Percentiles rank a stretch among this genome's conserved stretches.
phyloP scores from a whole-genome alignment of 768 basidiomycete species.

The Leccinum ochraceum region DNA sequence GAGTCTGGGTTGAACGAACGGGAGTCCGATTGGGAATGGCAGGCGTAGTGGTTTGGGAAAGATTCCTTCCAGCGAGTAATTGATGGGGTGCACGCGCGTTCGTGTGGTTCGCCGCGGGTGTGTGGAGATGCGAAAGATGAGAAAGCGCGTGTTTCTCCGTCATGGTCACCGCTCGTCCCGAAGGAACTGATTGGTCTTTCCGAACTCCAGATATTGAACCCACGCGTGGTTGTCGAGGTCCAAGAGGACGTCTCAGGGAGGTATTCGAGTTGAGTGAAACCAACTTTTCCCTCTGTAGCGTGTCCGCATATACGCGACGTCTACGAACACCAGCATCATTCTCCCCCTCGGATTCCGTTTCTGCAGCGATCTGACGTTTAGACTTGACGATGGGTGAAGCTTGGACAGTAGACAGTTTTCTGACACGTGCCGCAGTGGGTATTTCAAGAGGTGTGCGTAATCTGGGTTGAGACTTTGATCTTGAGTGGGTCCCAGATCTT shows the following conservation, averaged over 20 bases:
- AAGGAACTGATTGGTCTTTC: conserved; percentile 7
- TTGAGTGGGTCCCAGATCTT: conserved; percentile 20
- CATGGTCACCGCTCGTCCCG: background rate
- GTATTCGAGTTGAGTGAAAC: conserved; percentile 24
- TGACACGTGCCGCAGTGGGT: conserved; percentile 10
- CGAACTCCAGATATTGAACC: background rate
- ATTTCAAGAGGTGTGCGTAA: conserved; percentile 16
- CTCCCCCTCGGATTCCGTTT: background rate
- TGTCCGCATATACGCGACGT: background rate
- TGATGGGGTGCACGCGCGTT: background rate
- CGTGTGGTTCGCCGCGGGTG: conserved; percentile 16
- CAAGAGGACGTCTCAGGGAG: conserved; percentile 25
- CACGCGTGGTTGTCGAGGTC: conserved; percentile 21
- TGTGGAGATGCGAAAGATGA: conserved; percentile 3
- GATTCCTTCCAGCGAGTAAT: background rate
- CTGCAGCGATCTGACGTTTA: conserved; percentile 12
- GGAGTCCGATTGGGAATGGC: conserved; percentile 27
- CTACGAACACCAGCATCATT: background rate
- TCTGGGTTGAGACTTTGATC: conserved; percentile 40
- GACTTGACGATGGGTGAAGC: conserved; percentile 28
- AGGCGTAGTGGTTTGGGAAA: conserved; percentile 10
- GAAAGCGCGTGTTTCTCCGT: conserved; percentile 9
- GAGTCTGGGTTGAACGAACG: conserved; percentile 17
- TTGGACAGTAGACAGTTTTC: conserved; percentile 34
- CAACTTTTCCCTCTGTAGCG: conserved; percentile 15